These are phyloP conservation scores for Pezicula neosporulosa DNA, from an alignment of 2,329 filamentous ascomycete species.

Conservation along the genomic window DNA sequence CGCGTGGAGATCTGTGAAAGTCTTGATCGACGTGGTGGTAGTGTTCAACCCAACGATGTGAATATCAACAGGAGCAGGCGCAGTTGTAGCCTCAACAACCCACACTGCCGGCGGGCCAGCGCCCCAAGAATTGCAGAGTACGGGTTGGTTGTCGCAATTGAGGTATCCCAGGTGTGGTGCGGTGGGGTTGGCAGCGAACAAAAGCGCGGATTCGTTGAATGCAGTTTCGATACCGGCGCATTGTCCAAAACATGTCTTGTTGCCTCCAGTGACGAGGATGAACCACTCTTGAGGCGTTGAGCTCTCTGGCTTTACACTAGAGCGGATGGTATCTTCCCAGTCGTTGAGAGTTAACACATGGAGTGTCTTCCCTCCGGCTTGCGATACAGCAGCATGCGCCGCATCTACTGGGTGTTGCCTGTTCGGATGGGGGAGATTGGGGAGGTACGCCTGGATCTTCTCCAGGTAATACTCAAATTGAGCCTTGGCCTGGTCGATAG, in stretches of 20 bases:
- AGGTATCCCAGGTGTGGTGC: constrained; percentile 66
- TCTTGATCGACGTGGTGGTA: constrained; percentile 62
- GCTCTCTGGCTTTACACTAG: constrained; percentile 54
- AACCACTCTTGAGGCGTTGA: constrained; percentile 72
- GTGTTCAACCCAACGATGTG: constrained; percentile 66
- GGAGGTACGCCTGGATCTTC: constrained; percentile 51
- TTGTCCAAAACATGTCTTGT: constrained; percentile 69
- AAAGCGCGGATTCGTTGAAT: constrained; percentile 61
- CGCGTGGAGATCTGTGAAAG: constrained; percentile 57
- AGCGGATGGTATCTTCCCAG: constrained; percentile 67
- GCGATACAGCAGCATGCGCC: constrained; percentile 44
- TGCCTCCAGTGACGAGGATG: constrained; percentile 69
- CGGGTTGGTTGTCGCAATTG: constrained; percentile 71
- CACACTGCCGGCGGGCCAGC: constrained; percentile 62
- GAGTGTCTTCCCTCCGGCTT: constrained; percentile 48
- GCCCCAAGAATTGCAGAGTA: constrained; percentile 74
- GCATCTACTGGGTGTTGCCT: constrained; percentile 30
- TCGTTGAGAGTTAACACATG: constrained; percentile 62
- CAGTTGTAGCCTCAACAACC: constrained; percentile 64
- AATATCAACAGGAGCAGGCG: constrained; percentile 60
- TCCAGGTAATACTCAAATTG: constrained; percentile 63
- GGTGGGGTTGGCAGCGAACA: constrained; percentile 57
- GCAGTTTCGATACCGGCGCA: constrained; percentile 63
- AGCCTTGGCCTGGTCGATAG: constrained; percentile 54
- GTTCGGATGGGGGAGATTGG: constrained; percentile 47